phyloP scores from a whole-genome alignment of 768 basidiomycete genomes.

The Tephrocybe sp. region DNA sequence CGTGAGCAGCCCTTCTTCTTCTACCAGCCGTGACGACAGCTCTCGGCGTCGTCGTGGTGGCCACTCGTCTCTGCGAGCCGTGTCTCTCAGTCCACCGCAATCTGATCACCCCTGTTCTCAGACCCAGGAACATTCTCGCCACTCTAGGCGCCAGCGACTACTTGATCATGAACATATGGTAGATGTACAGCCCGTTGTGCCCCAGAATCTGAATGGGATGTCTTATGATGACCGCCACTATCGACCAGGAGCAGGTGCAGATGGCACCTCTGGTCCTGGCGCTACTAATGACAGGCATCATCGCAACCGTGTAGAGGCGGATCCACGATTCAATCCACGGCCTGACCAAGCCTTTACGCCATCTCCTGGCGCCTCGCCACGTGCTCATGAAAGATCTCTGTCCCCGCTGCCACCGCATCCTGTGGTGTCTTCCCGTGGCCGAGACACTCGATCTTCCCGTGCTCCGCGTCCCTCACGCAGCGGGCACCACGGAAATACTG shows the following conservation, averaged over 20 bases:
- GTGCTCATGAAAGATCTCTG: slow-evolving; percentile 27
- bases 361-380: slow-evolving; percentile 27
- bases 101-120: slow-evolving; percentile 32
- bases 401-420: slow-evolving; percentile 21
- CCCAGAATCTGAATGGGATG: slow-evolving; percentile 30
- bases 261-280: slow-evolving; percentile 15
- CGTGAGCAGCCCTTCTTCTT: slow-evolving; percentile 29
- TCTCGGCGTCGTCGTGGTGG: slow-evolving; percentile 25
- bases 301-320: slow-evolving; percentile 14
- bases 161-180: slow-evolving; percentile 16
- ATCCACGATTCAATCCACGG: slow-evolving; percentile 19
- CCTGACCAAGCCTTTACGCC: slow-evolving; percentile 21
- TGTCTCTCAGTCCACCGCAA: slow-evolving; percentile 21
- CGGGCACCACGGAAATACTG: slow-evolving; percentile 29
- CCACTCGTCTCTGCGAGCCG: slow-evolving; percentile 25
- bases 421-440: slow-evolving; percentile 20
- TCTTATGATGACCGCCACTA: slow-evolving; percentile 68
- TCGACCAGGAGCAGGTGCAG: slow-evolving; percentile 42
- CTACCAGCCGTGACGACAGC: slow-evolving; percentile 23
- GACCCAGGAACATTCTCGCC: slow-evolving; percentile 23
- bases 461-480: slow-evolving; percentile 25
- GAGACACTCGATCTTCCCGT: slow-evolving; percentile 24
- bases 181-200: slow-evolving; percentile 18
- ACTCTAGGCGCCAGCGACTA: slow-evolving; percentile 19
- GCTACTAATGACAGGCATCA: slow-evolving; percentile 24